Evolutionary conservation across 768 basidiomycete genomes (phyloP), one percentile per base, ranked within the genome.

Genomic region (Kwoniella mangroviensis): DNA sequence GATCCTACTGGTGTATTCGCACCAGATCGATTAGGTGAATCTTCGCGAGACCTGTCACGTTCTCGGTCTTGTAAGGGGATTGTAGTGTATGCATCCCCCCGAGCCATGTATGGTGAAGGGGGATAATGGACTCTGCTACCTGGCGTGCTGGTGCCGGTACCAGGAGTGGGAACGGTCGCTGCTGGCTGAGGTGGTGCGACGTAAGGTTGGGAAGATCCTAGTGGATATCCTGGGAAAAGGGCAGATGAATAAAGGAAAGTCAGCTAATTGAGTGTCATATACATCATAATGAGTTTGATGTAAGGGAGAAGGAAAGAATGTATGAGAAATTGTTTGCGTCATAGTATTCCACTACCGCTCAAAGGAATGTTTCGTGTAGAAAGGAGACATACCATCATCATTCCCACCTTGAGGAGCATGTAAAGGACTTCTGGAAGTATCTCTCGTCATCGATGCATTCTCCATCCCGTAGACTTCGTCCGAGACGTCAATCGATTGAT

Each of bases 101-200:
- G 59, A 12, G 69, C 69, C 24, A 75, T 65, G 53, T 75, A 69
- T 9, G 77, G 77, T 10, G 75, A 71, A 10, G 77, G 77, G 9
- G 77, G 77, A 58, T 79, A 79, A 61, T 79, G 77, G 11, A 79
- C 77, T 6, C 74, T 70, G 34, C 56, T 62, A 43, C 51, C 66
- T 43, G 70, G 65, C 7, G 74, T 71, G 4, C 49, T 19, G 59
- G n/a, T 53, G 21, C 62, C 56, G 9, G 51, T 15, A 52, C 61
- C 68, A 19, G 45, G 24, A 10, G 45, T 6, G 34, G 15, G 49
- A 12, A 26, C 43, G 40, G 57, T 63, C 19, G 51, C 60, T 40
- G 68, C 68, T 15, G 72, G 63, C 41, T 65, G 65, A 2, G 69
- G 72, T 34, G 70, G 72, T 53, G 70, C 61, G 3, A 67, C 65